Evolutionary conservation across 1,284 basidiomycete species (phyloP), one percentile per base, ranked within the genome.

Genomic region (Phaffia rhodozyma): DNA sequence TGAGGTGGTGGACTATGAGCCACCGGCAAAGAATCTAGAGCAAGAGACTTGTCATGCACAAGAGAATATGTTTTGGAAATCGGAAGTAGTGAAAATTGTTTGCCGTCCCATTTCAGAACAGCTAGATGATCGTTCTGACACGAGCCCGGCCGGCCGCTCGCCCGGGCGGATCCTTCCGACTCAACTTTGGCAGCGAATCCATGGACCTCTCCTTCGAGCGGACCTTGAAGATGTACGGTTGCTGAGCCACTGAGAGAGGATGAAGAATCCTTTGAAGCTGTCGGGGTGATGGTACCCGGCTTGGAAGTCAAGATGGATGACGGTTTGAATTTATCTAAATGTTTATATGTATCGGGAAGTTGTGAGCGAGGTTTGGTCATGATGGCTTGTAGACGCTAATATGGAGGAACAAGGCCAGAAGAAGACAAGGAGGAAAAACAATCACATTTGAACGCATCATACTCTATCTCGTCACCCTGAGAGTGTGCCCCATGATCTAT

Each of bases 41-140:
- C 34, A 30, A 58, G 57, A n/a, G 57, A 49, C 57, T 58, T 58
- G 43, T 58, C 57, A 30, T 58, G 57, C 38, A 58, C 57, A 23
- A 58, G 57, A 6, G 20, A 30, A 49, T 58, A 58, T 29, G 57
- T 58, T 27, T 30, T 13, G 3, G 57, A 13, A 13, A 58, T 25
- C 3, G 57, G 57, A 11, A 49, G 21, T 30, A 58, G 47, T 21
- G 43, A 29, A 49, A 49, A 58, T 1, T 25, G 3, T 34, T 58
- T 32, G 16, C 29, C 38, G 38, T 53, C 38, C 38, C 38, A 53
- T 2, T 25, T 25, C 23, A 53, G 29, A 18, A 53, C 23, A 53
- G 23, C 51, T 30, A 53, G 51, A n/a, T 53, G 51, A n/a, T 53
- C 29, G 51, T 53, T 25, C 13, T 43, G 29, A 20, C 51, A 25